Evolutionary conservation across 2,329 filamentous ascomycete genomes (phyloP).

Genomic region (Monilinia laxa): DNA sequence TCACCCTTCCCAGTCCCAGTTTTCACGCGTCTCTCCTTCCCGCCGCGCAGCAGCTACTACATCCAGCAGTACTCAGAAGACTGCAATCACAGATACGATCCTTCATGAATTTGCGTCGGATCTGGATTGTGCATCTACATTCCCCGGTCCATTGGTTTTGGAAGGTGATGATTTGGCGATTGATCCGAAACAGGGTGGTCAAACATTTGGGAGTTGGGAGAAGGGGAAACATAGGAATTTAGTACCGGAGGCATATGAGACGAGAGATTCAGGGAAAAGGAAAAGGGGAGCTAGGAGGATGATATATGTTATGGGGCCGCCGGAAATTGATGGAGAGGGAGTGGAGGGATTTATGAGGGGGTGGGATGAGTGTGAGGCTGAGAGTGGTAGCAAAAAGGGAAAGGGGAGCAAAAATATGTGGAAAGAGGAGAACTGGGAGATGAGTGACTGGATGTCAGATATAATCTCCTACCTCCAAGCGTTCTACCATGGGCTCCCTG

Average conservation of each 20-base stretch:
- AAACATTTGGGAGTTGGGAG: conserved; percentile 34
- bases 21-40: neutral
- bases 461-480: conserved; percentile 33
- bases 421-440: neutral
- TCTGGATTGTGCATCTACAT: conserved; percentile 18
- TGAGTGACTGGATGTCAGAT: conserved; percentile 17
- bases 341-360: conserved; percentile 25
- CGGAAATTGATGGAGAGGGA: conserved; percentile 22
- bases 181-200: conserved; percentile 29
- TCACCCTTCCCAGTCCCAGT: neutral
- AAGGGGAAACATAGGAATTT: conserved; percentile 30
- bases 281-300: conserved; percentile 21
- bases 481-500: conserved; percentile 35
- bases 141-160: conserved; percentile 34
- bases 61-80: neutral
- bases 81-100: neutral
- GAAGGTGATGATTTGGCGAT: conserved; percentile 33
- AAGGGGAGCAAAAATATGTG: conserved; percentile 3
- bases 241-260: conserved; percentile 25
- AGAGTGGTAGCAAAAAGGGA: conserved; percentile 23
- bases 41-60: conserved; percentile 25
- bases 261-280: neutral
- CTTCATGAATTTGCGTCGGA: neutral
- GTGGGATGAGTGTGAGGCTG: conserved; percentile 19
- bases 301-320: conserved; percentile 34